Evolutionary conservation across 2,329 filamentous ascomycete species (phyloP), one percentile per base, ranked within the genome.

Genomic region (Cladophialophora yegresii): DNA sequence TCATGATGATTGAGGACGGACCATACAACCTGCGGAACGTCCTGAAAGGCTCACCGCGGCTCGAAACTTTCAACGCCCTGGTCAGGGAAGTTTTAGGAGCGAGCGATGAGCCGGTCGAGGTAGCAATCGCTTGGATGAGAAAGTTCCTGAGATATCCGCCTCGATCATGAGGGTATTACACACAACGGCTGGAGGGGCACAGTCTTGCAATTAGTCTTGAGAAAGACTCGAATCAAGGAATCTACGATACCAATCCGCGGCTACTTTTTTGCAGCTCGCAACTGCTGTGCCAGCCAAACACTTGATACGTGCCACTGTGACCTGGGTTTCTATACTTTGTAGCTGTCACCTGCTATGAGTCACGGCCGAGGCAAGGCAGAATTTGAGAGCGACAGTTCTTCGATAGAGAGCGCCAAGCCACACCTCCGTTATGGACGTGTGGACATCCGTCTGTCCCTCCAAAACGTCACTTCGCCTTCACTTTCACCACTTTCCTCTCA

Each of bases 1-100:
- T 64, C 36, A 47, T 66, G 59, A 66, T 71, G 62, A 63, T 71
- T 32, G 70, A 70, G 47, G 58, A 58, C n/a, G 70, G 70, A 13
- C 67, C 68, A 16, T 68, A 69, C 54, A 62, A 70, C 53, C 26
- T 71, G 49, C 66, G 61, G 3, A 58, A 53, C n/a, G 33, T 70
- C 22, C 36, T 71, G 33, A 61, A 60, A 28, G 54, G 43, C 5
- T 45, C 59, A 22, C 54, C 64, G 10, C 59, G 58, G 54, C 6
- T 62, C 9, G 54, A 68, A 8, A 47, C 30, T 1, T 67, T 68
- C 43, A 50, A 63, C 7, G 54, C 53, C 26, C 58, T 70, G 50
- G 59, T 60, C 28, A 30, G 45, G 16, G 60, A 57, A 23, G 64
- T 63, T 20, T 16, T 70, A 28, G 65, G 61, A 13, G 51, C 53